These are phyloP conservation scores for Flaveria robusta DNA, from an alignment of 129 eudicot genomes.

Conservation along the genomic window DNA sequence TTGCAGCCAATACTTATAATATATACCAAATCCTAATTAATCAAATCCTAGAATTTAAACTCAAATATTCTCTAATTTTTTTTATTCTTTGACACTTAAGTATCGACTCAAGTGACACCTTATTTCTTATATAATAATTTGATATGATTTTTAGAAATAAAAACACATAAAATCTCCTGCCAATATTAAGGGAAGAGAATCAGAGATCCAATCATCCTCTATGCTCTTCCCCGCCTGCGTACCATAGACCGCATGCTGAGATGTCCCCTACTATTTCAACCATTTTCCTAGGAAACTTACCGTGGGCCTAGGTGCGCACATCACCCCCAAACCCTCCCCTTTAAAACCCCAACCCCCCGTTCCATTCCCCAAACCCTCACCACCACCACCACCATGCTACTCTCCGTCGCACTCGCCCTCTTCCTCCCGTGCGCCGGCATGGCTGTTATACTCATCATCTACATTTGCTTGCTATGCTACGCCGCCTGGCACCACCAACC, in stretches of 20 bases:
- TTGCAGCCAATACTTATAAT: too few relatives aligned
- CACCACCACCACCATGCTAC: constrained; percentile 43
- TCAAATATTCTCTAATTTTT: too few relatives aligned
- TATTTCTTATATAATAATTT: background rate
- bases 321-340: constrained; percentile 14
- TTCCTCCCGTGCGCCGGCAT: constrained; percentile 88
- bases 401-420: constrained; percentile 74
- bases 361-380: background rate
- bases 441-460: constrained; percentile 70
- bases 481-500: constrained; percentile 33
- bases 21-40: too few relatives aligned
- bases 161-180: background rate
- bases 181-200: constrained; percentile 2
- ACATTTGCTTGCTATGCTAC: constrained; percentile 63
- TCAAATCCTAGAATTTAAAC: too few relatives aligned
- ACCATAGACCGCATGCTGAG: background rate
- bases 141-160: background rate
- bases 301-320: constrained; percentile 30
- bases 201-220: constrained; percentile 4
- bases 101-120: too few relatives aligned
- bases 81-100: too few relatives aligned
- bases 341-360: background rate
- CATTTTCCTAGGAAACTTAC: constrained; percentile 33
- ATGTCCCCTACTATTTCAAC: background rate
- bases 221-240: background rate